These are phyloP conservation scores for Endothia cerciana DNA, from an alignment of 2,329 filamentous ascomycete genomes.

Conservation along the genomic window DNA sequence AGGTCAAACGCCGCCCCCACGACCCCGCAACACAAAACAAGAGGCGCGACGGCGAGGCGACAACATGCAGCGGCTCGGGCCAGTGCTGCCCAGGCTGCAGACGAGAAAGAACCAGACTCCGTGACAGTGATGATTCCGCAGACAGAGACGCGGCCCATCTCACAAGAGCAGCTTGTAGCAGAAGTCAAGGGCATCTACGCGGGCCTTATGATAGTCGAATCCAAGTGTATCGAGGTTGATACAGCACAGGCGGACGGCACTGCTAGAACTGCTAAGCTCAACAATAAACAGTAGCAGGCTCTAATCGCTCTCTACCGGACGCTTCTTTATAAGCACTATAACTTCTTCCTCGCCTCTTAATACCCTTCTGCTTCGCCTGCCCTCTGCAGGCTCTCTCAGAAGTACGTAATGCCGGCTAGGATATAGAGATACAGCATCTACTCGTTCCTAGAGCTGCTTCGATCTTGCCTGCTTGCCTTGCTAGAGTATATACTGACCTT, in stretches of 20 bases:
- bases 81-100: background rate
- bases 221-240: constrained; percentile 84
- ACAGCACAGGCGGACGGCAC: constrained; percentile 56
- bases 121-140: constrained; percentile 45
- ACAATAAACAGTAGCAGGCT: constrained; percentile 79
- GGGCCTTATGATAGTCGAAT: constrained; percentile 83
- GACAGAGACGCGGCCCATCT: constrained; percentile 69
- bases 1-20: background rate
- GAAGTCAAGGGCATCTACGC: constrained; percentile 86
- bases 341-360: constrained; percentile 85
- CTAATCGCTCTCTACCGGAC: constrained; percentile 82
- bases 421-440: constrained; percentile 97
- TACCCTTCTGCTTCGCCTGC: constrained; percentile 77
- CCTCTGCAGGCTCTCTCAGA: constrained; percentile 70
- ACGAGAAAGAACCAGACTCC: constrained; percentile 29
- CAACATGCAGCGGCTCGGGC: background rate
- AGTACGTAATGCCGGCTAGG: constrained; percentile 87
- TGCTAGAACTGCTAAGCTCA: constrained; percentile 51
- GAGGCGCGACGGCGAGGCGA: background rate
- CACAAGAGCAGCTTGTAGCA: constrained; percentile 75
- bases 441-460: constrained; percentile 76
- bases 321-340: constrained; percentile 79
- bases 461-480: constrained; percentile 74
- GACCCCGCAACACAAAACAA: background rate
- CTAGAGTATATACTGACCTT: constrained; percentile 90